Conservation (phyloP, 164 flowering plant species). For the Vitis vinifera region DNA sequence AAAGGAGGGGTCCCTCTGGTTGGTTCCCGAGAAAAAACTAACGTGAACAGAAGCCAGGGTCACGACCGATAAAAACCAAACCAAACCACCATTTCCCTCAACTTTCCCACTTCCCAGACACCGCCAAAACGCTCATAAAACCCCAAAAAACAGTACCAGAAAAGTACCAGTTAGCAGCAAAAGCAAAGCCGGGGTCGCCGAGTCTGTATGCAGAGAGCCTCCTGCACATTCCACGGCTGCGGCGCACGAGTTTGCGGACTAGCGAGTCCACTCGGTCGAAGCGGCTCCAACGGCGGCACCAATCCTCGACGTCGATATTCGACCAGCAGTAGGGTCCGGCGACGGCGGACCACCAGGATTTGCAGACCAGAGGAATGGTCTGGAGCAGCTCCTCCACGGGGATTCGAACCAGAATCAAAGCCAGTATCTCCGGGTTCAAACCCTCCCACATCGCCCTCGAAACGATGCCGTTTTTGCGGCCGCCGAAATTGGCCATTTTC, state of each 20-base stretch:
- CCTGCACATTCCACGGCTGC: slow-evolving; percentile 17
- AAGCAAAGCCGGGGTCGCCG: slow-evolving; percentile 18
- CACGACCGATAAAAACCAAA: too few species aligned
- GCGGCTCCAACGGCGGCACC: slow-evolving; percentile 26
- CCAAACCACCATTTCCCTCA: too few species aligned
- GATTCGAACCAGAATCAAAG: slow-evolving; percentile 16
- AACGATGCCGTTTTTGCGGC: not conserved
- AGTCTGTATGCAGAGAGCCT: slow-evolving; percentile 24
- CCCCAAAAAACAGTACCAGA: not conserved
- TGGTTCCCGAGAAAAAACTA: too few species aligned
- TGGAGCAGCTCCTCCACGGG: slow-evolving; percentile 20
- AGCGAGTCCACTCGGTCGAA: slow-evolving; percentile 17
- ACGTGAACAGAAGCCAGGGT: too few species aligned
- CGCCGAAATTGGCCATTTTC: not conserved
- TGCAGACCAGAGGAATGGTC: slow-evolving; percentile 24
- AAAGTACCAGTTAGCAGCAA: slow-evolving; percentile 22
- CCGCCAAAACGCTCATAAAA: not conserved
- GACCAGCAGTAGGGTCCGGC: slow-evolving; percentile 36
- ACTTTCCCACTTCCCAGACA: not conserved
- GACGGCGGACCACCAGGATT: slow-evolving; percentile 24
- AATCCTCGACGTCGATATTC: slow-evolving; percentile 25
- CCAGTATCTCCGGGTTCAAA: slow-evolving; percentile 26
- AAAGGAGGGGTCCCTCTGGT: too few species aligned
- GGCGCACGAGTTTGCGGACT: slow-evolving; percentile 24
- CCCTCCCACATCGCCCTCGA: slow-evolving; percentile 22